Base-by-base conservation (phyloP, 2,329 filamentous ascomycete genomes). In the Rhinocladiella similis region DNA sequence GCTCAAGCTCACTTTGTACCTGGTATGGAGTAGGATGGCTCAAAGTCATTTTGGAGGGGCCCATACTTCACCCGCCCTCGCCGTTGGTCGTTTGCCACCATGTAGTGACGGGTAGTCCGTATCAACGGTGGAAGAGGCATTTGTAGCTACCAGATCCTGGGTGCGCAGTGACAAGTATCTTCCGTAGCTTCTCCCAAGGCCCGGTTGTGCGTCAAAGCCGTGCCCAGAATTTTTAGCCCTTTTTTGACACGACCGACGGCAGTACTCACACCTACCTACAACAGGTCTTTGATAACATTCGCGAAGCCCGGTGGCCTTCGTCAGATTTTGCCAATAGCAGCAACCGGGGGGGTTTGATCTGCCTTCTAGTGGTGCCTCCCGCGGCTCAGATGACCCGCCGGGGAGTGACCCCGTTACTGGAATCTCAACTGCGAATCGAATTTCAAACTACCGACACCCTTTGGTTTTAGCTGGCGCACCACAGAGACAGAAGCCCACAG, bases 321-420 rank as follows among this genome's bases (percentile, higher is more conserved):
- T 27, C 19, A 29, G 10, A 16, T 22, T 22, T 46, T 22, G 20
- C 20, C 43, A 25, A 46, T 22, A 16, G 43, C 20, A 46, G 43
- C 20, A 46, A 27, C 43, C 14, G 43, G 19, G 20, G n/a, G 27
- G 42, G 42, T 25, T 22, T 25, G 50, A 47, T 47, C 50, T 20
- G 18, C 46, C 29, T 38, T 18, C 45, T 33, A 41, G 36, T 53
- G 49, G 13, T 43, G 49, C 49, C 43, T 51, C 47, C 50, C 39
- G 22, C 43, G 25, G 41, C 22, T 39, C 50, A 52, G 45, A 18
- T 41, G 50, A 27, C 50, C 50, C 50, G 50, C 50, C 50, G 18
- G 38, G 27, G 18, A 22, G 50, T 33, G 43, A 53, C 50, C 50
- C 50, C 50, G 47, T 43, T 43, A 39, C 50, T 53, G 50, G 50